These are phyloP conservation scores for Cymodocea nodosa DNA, from an alignment of 116 monocot genomes.

Conservation along the genomic window DNA sequence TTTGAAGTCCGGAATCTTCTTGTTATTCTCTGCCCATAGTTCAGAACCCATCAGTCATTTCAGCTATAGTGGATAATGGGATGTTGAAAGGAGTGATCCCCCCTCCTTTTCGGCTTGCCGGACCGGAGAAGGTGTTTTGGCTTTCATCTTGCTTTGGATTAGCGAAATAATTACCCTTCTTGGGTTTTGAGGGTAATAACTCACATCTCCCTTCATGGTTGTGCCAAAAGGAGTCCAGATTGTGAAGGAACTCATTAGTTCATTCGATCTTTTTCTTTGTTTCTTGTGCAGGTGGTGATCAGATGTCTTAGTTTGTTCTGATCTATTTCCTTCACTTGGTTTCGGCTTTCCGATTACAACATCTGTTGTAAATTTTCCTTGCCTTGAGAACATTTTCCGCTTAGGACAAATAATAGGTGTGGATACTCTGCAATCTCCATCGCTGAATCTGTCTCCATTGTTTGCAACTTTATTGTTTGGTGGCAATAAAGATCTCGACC, in stretches of 20 bases:
- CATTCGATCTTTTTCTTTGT: neutral
- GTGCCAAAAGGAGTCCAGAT: neutral
- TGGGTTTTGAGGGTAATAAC: neutral
- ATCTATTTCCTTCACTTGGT: too few species aligned
- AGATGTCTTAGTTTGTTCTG: neutral
- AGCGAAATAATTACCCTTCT: too few species aligned
- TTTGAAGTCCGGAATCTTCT: constrained; percentile 4
- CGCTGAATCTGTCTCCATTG: too few species aligned
- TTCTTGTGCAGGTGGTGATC: neutral
- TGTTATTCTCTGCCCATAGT: constrained; percentile 3
- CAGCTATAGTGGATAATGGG: constrained; percentile 4
- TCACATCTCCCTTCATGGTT: neutral
- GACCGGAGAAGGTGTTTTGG: neutral
- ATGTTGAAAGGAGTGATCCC: neutral
- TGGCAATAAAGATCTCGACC: too few species aligned
- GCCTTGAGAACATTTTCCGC: too few species aligned
- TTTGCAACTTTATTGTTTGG: too few species aligned
- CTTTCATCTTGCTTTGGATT: neutral
- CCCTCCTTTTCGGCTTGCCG: neutral
- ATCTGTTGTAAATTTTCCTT: too few species aligned
- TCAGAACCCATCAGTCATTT: constrained; percentile 12
- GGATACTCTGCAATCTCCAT: too few species aligned
- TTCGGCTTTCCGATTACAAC: too few species aligned
- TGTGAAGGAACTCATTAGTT: neutral
- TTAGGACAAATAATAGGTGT: too few species aligned